phyloP scores from a whole-genome alignment of 495 filamentous ascomycete genomes.

The Penicillium simplicissimum region DNA sequence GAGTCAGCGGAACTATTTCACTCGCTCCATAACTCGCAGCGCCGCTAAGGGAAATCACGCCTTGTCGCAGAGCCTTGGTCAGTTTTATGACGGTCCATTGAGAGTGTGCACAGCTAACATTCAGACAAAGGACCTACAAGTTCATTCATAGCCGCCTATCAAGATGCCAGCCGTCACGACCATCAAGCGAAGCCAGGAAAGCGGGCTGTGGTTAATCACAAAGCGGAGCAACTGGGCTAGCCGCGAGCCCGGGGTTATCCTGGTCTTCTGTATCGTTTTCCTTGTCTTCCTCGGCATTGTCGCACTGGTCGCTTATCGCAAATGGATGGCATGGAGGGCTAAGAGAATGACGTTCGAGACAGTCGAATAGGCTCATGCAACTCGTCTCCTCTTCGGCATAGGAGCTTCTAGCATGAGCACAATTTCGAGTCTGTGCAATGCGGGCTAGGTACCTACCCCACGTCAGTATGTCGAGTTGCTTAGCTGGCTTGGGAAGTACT shows the following conservation, averaged over 20 bases:
- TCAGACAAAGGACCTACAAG: background rate
- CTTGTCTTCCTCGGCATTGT: slow-evolving; percentile 45
- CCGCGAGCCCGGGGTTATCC: slow-evolving; percentile 50
- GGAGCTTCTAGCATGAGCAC: background rate
- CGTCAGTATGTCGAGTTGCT: background rate
- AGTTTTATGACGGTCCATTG: no score
- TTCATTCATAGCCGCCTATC: background rate
- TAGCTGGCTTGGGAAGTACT: background rate
- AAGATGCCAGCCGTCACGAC: slow-evolving; percentile 33
- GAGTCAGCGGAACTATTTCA: background rate
- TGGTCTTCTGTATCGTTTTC: slow-evolving; percentile 57
- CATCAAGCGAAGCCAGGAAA: no score
- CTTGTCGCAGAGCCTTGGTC: no score
- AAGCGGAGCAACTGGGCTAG: slow-evolving; percentile 45
- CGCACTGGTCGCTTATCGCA: slow-evolving; percentile 46
- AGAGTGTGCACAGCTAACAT: background rate
- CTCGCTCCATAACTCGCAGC: background rate
- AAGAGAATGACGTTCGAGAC: slow-evolving; percentile 32
- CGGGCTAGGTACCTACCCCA: background rate
- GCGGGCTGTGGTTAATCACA: no score
- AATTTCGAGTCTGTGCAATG: background rate
- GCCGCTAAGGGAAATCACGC: no score
- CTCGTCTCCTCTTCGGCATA: background rate
- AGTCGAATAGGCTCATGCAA: background rate
- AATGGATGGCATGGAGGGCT: slow-evolving; percentile 38